Base-by-base conservation (phyloP, 1,139 yeast species). In the Eremothecium gossypii region DNA sequence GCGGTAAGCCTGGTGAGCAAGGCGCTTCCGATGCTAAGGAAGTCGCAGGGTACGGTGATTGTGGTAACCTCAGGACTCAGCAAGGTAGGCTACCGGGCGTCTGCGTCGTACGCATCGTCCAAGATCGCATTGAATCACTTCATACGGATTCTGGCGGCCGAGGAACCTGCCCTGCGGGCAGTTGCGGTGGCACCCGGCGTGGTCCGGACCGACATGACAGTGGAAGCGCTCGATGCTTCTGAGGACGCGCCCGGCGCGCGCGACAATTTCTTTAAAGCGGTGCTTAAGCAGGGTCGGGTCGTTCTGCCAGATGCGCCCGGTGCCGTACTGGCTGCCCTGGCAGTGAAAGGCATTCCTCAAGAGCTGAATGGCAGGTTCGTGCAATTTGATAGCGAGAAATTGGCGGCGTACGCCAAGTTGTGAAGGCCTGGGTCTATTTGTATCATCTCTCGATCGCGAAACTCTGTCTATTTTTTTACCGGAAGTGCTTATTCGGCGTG, bases 31-130 rank as follows among this genome's bases (percentile, higher is more conserved):
- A 30, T 44, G 27, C 40, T 54, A 32, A 38, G 41, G 23, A 40
- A 45, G 35, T 35, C 51, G 6, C 32, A 38, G 7, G 56, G 56
- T 20, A 72, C 70, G 38, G 69, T 83, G 27, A 70, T 89, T 20
- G 77, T 81, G 43, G 95, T 87, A 0, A 83, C 93, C 17, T 83
- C 95, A 0, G 96, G 96, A 7, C 96, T 96, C 0, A 53, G 58
- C 33, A 17, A 17, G 23, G 23, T 17, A 6, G 23, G 23, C 23
- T 17, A 17, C 23, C 23, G 23, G 23, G 23, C 23, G 23, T 17
- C 96, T 96, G 82, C 82, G 31, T 94, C 95, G 4, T 89, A 89
- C 54, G 95, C 96, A 1, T 67, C 86, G 2, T 78, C 95, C 23
- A 89, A 89, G 62, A 96, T 96, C 1, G 95, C 96, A 0, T 61